Evolutionary conservation across 208 protist genomes (phyloP).

Genomic region (Acanthamoeba culbertsoni): DNA sequence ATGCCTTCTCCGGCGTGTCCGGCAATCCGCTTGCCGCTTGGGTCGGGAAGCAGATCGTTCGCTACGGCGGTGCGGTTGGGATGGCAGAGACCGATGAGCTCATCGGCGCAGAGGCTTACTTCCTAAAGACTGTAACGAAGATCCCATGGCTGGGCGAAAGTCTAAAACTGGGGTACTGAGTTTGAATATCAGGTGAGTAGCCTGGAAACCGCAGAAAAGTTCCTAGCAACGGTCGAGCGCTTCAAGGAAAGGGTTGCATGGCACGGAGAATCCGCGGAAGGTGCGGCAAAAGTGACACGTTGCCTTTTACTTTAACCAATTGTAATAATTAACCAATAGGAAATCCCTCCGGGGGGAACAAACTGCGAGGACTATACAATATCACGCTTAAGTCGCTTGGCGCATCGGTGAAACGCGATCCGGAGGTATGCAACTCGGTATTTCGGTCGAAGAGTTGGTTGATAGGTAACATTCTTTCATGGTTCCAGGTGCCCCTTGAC

Average conservation of each 20-base stretch:
- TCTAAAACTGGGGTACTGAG: too few species aligned
- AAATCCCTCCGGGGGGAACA: slow-evolving; percentile 75
- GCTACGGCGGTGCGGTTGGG: slow-evolving; percentile 49
- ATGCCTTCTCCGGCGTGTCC: slow-evolving; percentile 70
- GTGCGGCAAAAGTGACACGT: not conserved
- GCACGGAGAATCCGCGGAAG: slow-evolving; percentile 64
- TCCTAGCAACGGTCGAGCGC: slow-evolving; percentile 42
- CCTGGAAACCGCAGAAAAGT: slow-evolving; percentile 30
- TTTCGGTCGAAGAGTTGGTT: too few species aligned
- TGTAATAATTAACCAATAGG: not conserved
- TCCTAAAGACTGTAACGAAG: slow-evolving; percentile 15
- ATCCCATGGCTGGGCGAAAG: not conserved
- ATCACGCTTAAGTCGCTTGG: slow-evolving; percentile 74
- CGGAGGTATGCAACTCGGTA: not conserved
- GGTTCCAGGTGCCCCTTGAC: not conserved
- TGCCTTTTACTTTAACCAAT: not conserved
- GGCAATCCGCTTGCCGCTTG: slow-evolving; percentile 65
- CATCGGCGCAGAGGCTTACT: slow-evolving; percentile 74
- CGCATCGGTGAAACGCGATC: slow-evolving; percentile 59
- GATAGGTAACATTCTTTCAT: not conserved
- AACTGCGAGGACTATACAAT: slow-evolving; percentile 76
- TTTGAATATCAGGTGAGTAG: not conserved
- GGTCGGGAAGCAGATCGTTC: slow-evolving; percentile 58
- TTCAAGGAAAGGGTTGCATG: slow-evolving; percentile 63
- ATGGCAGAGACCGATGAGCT: slow-evolving; percentile 77